Base-by-base conservation (phyloP, 2,329 filamentous ascomycete genomes). In the Atkinsonella hypoxylon region DNA sequence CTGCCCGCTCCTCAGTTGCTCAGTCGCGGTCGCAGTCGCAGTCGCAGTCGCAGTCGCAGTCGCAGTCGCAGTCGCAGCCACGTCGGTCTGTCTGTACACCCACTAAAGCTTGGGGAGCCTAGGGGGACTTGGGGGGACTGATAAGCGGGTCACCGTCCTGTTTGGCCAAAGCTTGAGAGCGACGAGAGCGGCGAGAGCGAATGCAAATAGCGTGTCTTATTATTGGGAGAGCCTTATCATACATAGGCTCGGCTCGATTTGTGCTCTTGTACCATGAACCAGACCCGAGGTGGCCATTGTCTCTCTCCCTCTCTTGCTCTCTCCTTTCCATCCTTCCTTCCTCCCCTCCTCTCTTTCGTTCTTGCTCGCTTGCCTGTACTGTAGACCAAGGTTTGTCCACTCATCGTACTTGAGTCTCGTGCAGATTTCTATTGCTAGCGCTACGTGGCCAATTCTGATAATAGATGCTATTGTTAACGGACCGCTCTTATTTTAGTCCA, bases 121-220 rank as follows among this genome's bases (percentile, higher is more conserved):
- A 15, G 20, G 48, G 45, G 50, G 45, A 42, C 39, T 31, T 22
- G 17, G 50, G 45, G 50, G 31, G 31, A 45, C 50, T 18, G 48
- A 5, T 4, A 26, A 51, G 50, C 40, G 50, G 46, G 46, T 45
- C 41, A 22, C 20, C 20, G 45, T 44, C 46, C 50, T 45, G 48
- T 51, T 45, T 10, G 32, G 13, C 34, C 11, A 36, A 36, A 36
- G 34, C 34, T 41, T 41, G 15, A 48, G 22, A 51, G 39, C 30
- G 45, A 48, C 45, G 45, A 40, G 50, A 48, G 39, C 30, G 45
- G 48, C 45, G 45, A 40, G 50, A 48, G 40, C 41, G 20, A 17
- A 45, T 48, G 45, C 45, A 45, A 48, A 48, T 44, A 34, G 50
- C 45, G 45, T 40, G n/a, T 44, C 13, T 8, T 22, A 22, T 22